phyloP scores from a whole-genome alignment of 805 yeast species.

The Ogataea henricii region DNA sequence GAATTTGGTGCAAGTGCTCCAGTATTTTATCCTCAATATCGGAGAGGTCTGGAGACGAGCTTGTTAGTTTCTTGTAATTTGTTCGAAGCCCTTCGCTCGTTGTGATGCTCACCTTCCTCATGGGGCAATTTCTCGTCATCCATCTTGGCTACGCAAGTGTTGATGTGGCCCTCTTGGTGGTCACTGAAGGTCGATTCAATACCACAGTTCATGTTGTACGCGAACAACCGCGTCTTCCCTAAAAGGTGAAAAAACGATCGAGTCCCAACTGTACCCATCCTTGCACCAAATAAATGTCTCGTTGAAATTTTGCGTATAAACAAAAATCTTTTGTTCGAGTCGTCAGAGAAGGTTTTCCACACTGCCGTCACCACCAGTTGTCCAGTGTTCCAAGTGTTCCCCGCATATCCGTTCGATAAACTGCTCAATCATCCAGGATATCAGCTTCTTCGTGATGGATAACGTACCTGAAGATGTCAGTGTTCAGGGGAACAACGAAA shows the following conservation, averaged over 20 bases:
- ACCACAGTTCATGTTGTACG: too few species aligned
- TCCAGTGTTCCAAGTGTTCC: neutral
- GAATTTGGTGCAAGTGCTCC: constrained; percentile 23
- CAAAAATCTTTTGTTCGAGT: neutral
- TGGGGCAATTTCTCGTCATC: neutral
- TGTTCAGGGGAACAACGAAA: neutral
- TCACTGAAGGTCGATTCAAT: too few species aligned
- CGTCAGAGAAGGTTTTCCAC: neutral
- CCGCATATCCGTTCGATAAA: neutral
- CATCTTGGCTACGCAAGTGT: neutral
- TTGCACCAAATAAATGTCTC: neutral
- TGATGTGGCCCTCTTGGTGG: too few species aligned
- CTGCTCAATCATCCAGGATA: neutral
- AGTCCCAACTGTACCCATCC: neutral
- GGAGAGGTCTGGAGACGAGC: constrained; percentile 21
- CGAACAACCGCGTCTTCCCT: neutral
- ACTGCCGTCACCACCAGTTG: neutral
- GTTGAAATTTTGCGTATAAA: constrained; percentile 1
- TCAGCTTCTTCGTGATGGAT: neutral
- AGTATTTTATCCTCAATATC: constrained; percentile 29
- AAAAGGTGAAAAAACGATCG: neutral
- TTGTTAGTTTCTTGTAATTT: constrained; percentile 4
- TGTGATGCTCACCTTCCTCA: constrained; percentile 13
- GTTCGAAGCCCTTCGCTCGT: neutral
- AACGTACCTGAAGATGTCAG: neutral